Base-by-base conservation (phyloP, 192 early-diverging fungal genomes). In the Coemansia sp. region DNA sequence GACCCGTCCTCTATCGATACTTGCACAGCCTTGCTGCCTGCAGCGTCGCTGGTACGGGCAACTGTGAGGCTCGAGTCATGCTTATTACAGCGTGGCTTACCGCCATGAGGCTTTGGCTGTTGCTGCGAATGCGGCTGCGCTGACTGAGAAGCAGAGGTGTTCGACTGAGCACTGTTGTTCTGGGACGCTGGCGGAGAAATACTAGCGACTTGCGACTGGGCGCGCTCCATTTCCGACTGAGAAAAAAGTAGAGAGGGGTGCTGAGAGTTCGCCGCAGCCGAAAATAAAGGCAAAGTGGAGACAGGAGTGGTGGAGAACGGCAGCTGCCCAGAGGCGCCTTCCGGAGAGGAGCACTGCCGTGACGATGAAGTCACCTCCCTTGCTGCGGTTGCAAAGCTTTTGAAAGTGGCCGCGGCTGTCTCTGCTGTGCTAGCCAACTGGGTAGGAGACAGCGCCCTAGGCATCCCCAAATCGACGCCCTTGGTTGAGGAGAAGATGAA, bases 161-260 rank as follows among this genome's bases (percentile, higher is more conserved):
- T 82, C 45, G 63, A 63, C 24, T 70, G 70, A 4, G 68, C 60
- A 59, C 79, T 80, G 62, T 41, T 76, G 36, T 68, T 63, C 14
- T 63, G 67, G 1, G 74, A 72, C 40, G 41, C 46, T 17, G 67
- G 63, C 15, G 66, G 74, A 31, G 74, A 76, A 0, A 73, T 35
- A 35, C 63, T 67, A 6, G 47, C 63, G 38, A 70, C 36, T 14
- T 53, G 67, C 64, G 64, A 53, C 24, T 12, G 42, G 15, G 46
- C 46, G 62, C 38, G 57, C 38, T 62, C 66, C 57, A 37, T 47
- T 25, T 24, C 62, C 19, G 45, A 35, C 59, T 47, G 46, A 31
- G 46, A 54, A 51, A 43, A 42, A 29, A 39, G 39, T 20, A 27
- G 19, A 41, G 64, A 64, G 32, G 29, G 32, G 11, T 49, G 47